Conservation (phyloP, 768 basidiomycete species). For the Pulveroboletus sp. region DNA sequence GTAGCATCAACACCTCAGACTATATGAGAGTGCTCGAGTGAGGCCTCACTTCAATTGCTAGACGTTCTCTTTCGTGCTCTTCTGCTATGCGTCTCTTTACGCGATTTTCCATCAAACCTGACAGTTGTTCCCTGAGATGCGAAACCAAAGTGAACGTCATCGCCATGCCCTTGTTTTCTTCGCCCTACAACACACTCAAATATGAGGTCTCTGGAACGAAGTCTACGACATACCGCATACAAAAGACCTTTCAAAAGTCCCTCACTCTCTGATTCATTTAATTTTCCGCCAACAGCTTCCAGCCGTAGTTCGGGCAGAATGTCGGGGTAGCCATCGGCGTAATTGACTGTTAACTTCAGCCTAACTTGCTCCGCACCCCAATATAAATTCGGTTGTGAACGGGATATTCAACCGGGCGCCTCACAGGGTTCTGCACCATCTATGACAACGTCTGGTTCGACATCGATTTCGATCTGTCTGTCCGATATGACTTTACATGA, state of each 20-base stretch:
- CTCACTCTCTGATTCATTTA: slow-evolving; percentile 55
- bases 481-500: slow-evolving; percentile 76
- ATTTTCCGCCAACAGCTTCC: slow-evolving; percentile 56
- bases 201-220: not conserved
- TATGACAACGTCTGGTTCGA: slow-evolving; percentile 78
- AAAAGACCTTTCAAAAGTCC: slow-evolving; percentile 53
- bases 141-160: slow-evolving; percentile 96
- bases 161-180: slow-evolving; percentile 90
- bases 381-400: slow-evolving; percentile 9
- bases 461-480: slow-evolving; percentile 73
- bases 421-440: slow-evolving; percentile 56
- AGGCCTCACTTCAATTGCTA: slow-evolving; percentile 63
- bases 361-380: slow-evolving; percentile 52
- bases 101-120: slow-evolving; percentile 55
- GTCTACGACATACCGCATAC: slow-evolving; percentile 43
- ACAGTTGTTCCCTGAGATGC: slow-evolving; percentile 74
- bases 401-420: slow-evolving; percentile 16
- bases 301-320: slow-evolving; percentile 68
- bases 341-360: slow-evolving; percentile 67
- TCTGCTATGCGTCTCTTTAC: slow-evolving; percentile 51
- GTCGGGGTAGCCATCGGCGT: slow-evolving; percentile 83
- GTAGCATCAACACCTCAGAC: not conserved
- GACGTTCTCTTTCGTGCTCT: slow-evolving; percentile 68
- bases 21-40: not conserved
- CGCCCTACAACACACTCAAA: slow-evolving; percentile 44